Conservation (phyloP, 495 filamentous ascomycete species). For the Aspergillus affinis region DNA sequence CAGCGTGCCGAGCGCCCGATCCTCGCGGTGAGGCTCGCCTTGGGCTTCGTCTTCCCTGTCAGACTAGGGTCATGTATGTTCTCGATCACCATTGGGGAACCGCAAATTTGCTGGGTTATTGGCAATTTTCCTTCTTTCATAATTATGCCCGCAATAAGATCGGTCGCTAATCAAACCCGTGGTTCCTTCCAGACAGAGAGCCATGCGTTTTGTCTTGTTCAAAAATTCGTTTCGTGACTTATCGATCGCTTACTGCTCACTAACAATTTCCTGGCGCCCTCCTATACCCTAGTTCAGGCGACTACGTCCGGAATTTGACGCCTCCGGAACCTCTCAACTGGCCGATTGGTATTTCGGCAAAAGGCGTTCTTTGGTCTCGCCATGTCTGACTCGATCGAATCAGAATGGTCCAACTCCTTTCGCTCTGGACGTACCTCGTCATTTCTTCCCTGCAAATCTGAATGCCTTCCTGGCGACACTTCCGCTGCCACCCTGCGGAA, state of each 20-base stretch:
- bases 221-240: slow-evolving; percentile 22
- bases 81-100: neutral
- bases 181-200: slow-evolving; percentile 21
- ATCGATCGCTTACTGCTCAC: slow-evolving; percentile 20
- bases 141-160: neutral
- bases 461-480: slow-evolving; percentile 44
- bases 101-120: neutral
- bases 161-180: slow-evolving; percentile 6
- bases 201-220: slow-evolving; percentile 33
- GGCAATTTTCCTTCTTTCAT: neutral
- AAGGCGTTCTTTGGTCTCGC: slow-evolving; percentile 1
- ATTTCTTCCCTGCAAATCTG: slow-evolving; percentile 40
- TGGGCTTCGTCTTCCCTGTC: slow-evolving; percentile 16
- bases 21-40: slow-evolving; percentile 18
- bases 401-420: slow-evolving; percentile 36
- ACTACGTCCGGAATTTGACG: neutral
- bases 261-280: slow-evolving; percentile 21
- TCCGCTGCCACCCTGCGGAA: slow-evolving; percentile 41
- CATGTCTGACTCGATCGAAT: slow-evolving; percentile 41
- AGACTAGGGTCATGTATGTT: slow-evolving; percentile 19
- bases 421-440: slow-evolving; percentile 30
- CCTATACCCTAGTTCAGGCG: slow-evolving; percentile 21
- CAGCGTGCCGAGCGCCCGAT: slow-evolving; percentile 8
- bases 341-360: neutral
- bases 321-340: slow-evolving; percentile 5